Percentiles rank a stretch among this genome's conserved stretches.
Conservation (phyloP, 148 eudicot genomes). For the Bassia scoparia region DNA sequence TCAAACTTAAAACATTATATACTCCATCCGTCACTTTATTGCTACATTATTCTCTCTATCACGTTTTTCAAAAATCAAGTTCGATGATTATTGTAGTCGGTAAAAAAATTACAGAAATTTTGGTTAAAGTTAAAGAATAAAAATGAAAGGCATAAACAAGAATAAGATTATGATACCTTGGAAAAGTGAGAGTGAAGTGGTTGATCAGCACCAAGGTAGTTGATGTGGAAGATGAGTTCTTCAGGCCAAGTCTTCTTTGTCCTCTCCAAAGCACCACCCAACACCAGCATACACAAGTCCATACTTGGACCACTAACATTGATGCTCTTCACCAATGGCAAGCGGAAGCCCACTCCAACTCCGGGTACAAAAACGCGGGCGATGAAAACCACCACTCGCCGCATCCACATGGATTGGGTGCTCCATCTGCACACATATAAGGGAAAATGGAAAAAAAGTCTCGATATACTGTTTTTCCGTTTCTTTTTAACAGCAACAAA, state of each 20-base stretch:
- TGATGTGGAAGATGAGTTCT: constrained; percentile 72
- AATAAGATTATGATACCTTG: no score
- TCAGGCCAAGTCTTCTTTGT: constrained; percentile 70
- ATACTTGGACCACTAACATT: constrained; percentile 74
- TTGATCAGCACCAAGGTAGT: constrained; percentile 79
- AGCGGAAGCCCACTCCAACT: constrained; percentile 64
- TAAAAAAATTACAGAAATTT: no score
- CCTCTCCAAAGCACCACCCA: constrained; percentile 76
- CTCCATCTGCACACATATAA: constrained; percentile 46
- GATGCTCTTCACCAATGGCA: constrained; percentile 67
- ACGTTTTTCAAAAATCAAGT: no score
- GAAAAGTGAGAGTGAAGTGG: constrained; percentile 79
- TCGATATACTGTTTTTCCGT: background rate
- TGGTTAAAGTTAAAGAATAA: no score
- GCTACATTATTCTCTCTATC: no score
- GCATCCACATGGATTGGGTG: constrained; percentile 80
- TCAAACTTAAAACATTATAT: background rate
- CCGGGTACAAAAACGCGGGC: constrained; percentile 74
- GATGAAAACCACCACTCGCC: constrained; percentile 78
- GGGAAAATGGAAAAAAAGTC: background rate
- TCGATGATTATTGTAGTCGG: no score
- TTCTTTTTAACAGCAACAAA: background rate
- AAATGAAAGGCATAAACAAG: no score
- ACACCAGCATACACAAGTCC: constrained; percentile 75
- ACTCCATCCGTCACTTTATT: no score